phyloP scores from a whole-genome alignment of 225 moss, liverwort and hornwort species.

The Neckera pumila region DNA sequence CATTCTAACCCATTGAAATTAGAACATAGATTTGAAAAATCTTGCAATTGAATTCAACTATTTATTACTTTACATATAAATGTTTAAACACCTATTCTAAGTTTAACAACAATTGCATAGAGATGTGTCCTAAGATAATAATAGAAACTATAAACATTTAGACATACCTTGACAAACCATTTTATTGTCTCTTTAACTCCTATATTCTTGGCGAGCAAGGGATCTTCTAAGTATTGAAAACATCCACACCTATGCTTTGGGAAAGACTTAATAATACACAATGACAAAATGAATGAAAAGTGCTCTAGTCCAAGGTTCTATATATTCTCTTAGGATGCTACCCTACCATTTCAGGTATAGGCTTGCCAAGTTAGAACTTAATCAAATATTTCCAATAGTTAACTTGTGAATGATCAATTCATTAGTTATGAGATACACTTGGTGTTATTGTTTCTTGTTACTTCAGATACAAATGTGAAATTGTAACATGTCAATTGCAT shows the following conservation, averaged over 20 bases:
- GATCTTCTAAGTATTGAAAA: background rate
- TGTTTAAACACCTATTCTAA: too few relatives aligned
- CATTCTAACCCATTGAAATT: too few relatives aligned
- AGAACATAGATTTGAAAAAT: too few relatives aligned
- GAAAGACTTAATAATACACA: background rate
- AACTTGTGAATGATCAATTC: background rate
- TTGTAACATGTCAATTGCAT: fast-evolving
- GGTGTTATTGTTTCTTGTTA: background rate
- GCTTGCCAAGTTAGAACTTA: background rate
- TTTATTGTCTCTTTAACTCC: background rate
- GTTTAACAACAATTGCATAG: too few relatives aligned
- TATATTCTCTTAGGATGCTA: background rate
- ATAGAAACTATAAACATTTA: too few relatives aligned
- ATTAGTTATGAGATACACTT: background rate
- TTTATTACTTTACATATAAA: too few relatives aligned
- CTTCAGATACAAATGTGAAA: background rate
- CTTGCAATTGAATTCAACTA: too few relatives aligned
- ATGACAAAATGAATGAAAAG: background rate
- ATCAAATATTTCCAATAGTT: background rate
- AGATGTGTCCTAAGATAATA: too few relatives aligned
- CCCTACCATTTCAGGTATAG: background rate
- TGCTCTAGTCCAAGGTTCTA: background rate
- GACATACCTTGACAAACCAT: background rate
- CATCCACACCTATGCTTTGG: background rate
- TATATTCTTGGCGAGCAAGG: background rate